Evolutionary conservation across 75 land plant genomes (phyloP).

Genomic region (Gnetum montanum): DNA sequence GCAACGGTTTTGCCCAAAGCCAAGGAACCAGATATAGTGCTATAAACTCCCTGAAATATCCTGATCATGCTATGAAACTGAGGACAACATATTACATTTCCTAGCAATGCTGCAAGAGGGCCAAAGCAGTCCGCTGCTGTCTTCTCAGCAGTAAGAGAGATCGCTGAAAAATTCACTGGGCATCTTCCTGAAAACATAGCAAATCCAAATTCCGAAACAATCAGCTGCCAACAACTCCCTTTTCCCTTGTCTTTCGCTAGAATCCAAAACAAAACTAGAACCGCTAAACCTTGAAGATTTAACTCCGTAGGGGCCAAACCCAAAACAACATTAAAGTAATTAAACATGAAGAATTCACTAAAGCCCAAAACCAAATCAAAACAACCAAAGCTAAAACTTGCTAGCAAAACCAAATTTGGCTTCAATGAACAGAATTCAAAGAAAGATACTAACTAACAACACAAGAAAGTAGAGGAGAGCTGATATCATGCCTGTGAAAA

Average conservation of each 20-base stretch:
- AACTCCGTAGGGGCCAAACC: not conserved
- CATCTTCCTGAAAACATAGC: constrained; percentile 52
- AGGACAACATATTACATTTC: constrained; percentile 94
- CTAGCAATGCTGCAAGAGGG: constrained; percentile 67
- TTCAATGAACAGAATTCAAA: not conserved
- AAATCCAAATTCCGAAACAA: too few relatives aligned
- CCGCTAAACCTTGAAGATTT: too few relatives aligned
- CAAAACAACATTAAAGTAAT: too few relatives aligned
- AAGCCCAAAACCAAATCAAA: not conserved
- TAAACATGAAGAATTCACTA: not conserved
- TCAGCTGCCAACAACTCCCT: too few relatives aligned
- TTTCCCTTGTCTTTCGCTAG: too few relatives aligned
- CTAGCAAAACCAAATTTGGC: too few relatives aligned
- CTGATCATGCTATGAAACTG: constrained; percentile 71
- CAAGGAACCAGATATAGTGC: constrained; percentile 35
- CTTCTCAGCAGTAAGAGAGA: constrained; percentile 32
- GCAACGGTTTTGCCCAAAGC: constrained; percentile 55
- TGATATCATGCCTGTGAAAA: constrained; percentile 28
- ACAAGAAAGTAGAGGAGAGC: not conserved
- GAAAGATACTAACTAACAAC: not conserved
- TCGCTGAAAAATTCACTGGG: constrained; percentile 53
- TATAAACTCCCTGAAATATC: constrained; percentile 66
- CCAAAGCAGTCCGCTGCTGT: constrained; percentile 86
- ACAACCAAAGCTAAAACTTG: not conserved
- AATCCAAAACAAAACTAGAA: too few relatives aligned